Evolutionary conservation across 768 basidiomycete genomes (phyloP), one percentile per base, ranked within the genome.

Genomic region (Sutorius australiensis): DNA sequence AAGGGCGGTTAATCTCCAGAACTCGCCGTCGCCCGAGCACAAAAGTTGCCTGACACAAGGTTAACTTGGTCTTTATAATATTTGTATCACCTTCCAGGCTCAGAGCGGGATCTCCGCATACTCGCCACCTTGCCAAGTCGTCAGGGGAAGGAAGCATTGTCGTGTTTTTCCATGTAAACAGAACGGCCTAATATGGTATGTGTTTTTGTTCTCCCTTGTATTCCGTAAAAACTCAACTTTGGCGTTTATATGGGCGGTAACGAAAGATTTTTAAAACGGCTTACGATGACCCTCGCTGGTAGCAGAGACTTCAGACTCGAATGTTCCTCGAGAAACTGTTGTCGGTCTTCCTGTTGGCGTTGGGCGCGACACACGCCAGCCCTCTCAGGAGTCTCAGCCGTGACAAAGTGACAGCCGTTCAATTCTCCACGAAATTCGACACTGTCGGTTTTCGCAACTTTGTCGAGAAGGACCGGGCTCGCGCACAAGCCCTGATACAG

Each of bases 401-500:
- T 33, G 44, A 48, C 7, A 66, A 54, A 32, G 24, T 24, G 24
- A 11, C 43, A 10, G 48, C 48, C 3, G 60, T 67, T 45, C 36
- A 14, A 12, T 27, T 68, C 17, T 37, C 51, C 3, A 45, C 61
- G 13, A 59, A 46, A 5, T 31, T 66, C 24, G 59, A 54, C 16
- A 43, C 48, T 0, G 39, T 17, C 14, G 66, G 56, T 8, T 21
- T 42, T 10, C 36, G 39, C 43, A 61, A 50, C 32, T 13, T 68
- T 31, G 59, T 56, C 24, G 62, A 52, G 27, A 55, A 50, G 30
- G 66, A 67, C 48, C 56, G 54, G 24, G 60, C 67, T 48, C 63
- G 67, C 11, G 53, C 38, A 6, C 55, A 54, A 11, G 37, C 42
- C 9, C 36, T 67, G 51, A 47, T 21, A 42, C 34, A 48, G 9